phyloP scores from a whole-genome alignment of 169 alveolate species.

The Plasmodium malariae region DNA sequence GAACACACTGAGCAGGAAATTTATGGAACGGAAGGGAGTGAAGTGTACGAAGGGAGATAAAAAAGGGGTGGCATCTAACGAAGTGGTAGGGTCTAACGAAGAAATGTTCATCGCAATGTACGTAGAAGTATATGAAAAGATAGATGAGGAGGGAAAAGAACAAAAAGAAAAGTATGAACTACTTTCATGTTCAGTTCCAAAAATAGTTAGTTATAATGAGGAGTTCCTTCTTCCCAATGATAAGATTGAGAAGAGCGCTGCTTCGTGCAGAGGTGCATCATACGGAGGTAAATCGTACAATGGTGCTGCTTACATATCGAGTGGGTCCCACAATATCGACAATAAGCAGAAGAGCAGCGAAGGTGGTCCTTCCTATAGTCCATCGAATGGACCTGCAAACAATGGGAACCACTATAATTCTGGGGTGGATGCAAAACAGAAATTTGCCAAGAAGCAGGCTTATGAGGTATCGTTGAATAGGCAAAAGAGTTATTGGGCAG shows the following conservation, averaged over 20 bases:
- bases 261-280: too few relatives aligned
- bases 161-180: conserved; percentile 4
- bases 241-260: background rate
- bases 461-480: too few relatives aligned
- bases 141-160: background rate
- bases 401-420: too few relatives aligned
- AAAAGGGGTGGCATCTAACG: background rate
- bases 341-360: too few relatives aligned
- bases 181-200: conserved; percentile 42
- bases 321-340: too few relatives aligned
- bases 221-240: background rate
- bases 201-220: conserved; percentile 15
- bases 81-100: background rate
- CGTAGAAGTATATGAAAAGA: conserved; percentile 43
- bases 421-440: too few relatives aligned
- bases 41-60: background rate
- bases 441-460: too few relatives aligned
- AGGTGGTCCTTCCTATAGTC: too few relatives aligned
- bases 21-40: background rate
- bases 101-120: conserved; percentile 53
- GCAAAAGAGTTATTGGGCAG: too few relatives aligned
- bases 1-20: background rate
- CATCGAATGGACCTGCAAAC: too few relatives aligned
- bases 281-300: too few relatives aligned
- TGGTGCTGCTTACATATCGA: too few relatives aligned